Conservation (phyloP, 768 basidiomycete genomes). For the Suillus plorans region DNA sequence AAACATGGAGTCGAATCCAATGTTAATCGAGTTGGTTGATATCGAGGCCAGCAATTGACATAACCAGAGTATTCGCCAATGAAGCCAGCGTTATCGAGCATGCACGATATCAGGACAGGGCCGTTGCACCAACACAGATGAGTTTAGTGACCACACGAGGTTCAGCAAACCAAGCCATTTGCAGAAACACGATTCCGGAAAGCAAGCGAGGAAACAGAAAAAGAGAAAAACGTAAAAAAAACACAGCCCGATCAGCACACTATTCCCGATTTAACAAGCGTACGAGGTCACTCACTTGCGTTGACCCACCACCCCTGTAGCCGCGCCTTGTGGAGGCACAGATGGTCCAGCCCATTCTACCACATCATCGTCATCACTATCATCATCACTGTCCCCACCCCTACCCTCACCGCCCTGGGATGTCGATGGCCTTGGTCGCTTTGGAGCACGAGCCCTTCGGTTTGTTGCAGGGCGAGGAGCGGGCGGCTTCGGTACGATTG, state of each 20-base stretch:
- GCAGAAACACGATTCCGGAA: not conserved
- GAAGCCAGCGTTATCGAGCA: not conserved
- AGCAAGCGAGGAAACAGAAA: not conserved
- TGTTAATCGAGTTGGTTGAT: not conserved
- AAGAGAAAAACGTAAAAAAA: not conserved
- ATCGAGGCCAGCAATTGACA: not conserved
- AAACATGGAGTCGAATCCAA: not conserved
- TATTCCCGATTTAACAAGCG: not conserved
- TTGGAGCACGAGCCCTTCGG: conserved; percentile 16
- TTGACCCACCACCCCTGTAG: not conserved
- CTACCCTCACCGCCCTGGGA: conserved; percentile 5
- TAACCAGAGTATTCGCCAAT: not conserved
- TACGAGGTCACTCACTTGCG: conserved; percentile 1
- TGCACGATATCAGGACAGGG: not conserved
- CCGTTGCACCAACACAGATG: not conserved
- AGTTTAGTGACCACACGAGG: not conserved
- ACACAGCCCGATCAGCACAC: conserved; percentile 1
- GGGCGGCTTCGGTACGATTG: not conserved
- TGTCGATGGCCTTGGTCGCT: conserved; percentile 18
- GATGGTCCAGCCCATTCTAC: conserved; percentile 21
- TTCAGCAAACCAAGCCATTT: not conserved
- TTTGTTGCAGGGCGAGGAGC: not conserved
- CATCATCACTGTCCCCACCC: conserved; percentile 23
- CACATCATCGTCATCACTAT: conserved; percentile 31
- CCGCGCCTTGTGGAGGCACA: not conserved